phyloP scores from a whole-genome alignment of 176 grass and related monocot species.

The Urochloa ruziziensis region DNA sequence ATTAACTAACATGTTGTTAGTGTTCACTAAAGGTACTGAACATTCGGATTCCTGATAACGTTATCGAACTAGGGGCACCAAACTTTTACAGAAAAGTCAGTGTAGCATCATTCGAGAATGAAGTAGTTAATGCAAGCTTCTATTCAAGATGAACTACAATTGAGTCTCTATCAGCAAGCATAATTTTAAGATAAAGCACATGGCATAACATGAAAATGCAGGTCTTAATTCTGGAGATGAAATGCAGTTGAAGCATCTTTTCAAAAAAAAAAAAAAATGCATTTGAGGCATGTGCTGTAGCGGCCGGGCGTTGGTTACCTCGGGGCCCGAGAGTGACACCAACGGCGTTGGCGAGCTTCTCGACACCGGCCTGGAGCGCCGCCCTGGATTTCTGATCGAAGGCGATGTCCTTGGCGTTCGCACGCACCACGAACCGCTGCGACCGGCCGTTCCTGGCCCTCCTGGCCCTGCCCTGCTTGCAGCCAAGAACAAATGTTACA shows the following conservation, averaged over 20 bases:
- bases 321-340: conserved; percentile 71
- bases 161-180: not conserved
- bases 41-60: not conserved
- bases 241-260: not conserved
- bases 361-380: conserved; percentile 53
- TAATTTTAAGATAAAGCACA: not conserved
- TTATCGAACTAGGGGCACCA: not conserved
- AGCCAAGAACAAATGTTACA: conserved; percentile 9
- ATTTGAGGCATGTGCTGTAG: not conserved
- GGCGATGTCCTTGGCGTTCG: conserved; percentile 60
- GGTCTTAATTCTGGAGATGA: not conserved
- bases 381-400: conserved; percentile 63
- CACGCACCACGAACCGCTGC: conserved; percentile 49
- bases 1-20: not conserved
- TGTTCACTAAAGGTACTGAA: not conserved
- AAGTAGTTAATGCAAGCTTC: not conserved
- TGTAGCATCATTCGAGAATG: not conserved
- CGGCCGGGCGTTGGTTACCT: conserved; percentile 20
- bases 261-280: too few relatives aligned
- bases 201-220: not conserved
- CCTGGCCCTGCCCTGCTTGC: conserved; percentile 30
- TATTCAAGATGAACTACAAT: not conserved
- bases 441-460: conserved; percentile 32
- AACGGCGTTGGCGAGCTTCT: conserved; percentile 77
- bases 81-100: not conserved